A percentile compares a stretch with the other conserved stretches of the same genome.
These are phyloP conservation scores for Ceratobasidium papillatum DNA, from an alignment of 1,284 basidiomycete species.

Conservation along the genomic window DNA sequence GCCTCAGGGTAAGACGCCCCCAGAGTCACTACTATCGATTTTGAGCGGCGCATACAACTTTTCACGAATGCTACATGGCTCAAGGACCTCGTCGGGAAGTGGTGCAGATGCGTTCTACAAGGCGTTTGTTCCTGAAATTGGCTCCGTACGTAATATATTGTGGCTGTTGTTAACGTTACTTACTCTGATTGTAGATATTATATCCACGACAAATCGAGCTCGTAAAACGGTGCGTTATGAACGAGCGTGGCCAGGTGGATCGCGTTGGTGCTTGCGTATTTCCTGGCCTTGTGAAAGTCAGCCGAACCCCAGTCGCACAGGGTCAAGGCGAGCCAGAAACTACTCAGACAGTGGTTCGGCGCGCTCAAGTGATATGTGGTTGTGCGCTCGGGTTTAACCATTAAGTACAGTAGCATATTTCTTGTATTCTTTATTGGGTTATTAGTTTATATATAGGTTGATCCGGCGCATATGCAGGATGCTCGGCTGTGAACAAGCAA, in stretches of 20 bases:
- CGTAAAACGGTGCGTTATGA: constrained; percentile 76
- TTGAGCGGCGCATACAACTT: constrained; percentile 76
- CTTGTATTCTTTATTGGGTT: neutral
- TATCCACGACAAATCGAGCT: constrained; percentile 77
- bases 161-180: neutral
- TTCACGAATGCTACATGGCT: constrained; percentile 81
- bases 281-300: constrained; percentile 82
- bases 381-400: constrained; percentile 62
- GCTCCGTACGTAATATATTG: constrained; percentile 55
- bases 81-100: constrained; percentile 63
- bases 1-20: constrained; percentile 51
- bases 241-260: constrained; percentile 72
- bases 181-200: constrained; percentile 48
- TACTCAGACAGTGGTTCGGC: constrained; percentile 73
- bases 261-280: constrained; percentile 81
- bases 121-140: constrained; percentile 80
- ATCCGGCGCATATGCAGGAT: neutral
- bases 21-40: constrained; percentile 54
- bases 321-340: constrained; percentile 57
- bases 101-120: constrained; percentile 76
- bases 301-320: constrained; percentile 54
- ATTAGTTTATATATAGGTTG: neutral
- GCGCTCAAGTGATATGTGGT: constrained; percentile 84
- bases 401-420: neutral
- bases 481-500: neutral